These are phyloP conservation scores for Lactarius sanguifluus DNA, from an alignment of 768 basidiomycete genomes.

Conservation along the genomic window DNA sequence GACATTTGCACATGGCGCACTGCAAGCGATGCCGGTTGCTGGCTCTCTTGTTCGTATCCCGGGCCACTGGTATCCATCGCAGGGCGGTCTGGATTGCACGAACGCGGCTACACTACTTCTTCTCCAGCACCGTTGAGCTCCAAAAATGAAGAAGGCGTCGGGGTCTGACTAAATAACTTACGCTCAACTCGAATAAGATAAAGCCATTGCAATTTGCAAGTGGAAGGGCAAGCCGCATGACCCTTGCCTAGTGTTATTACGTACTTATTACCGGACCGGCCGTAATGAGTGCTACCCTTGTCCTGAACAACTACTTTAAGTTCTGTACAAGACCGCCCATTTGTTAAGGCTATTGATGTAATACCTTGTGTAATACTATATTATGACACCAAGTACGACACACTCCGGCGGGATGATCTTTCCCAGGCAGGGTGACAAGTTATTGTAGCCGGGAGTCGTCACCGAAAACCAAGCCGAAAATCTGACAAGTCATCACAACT, in stretches of 20 bases:
- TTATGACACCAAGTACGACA: background rate
- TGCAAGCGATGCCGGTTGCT: background rate
- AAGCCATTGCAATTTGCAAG: background rate
- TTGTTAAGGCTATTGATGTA: background rate
- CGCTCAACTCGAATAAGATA: background rate
- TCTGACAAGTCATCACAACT: background rate
- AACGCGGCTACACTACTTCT: background rate
- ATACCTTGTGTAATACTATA: background rate
- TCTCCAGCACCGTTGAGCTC: background rate
- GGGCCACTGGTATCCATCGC: background rate
- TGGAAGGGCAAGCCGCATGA: background rate
- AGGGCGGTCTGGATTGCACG: background rate
- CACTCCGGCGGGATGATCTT: background rate
- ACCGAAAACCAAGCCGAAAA: background rate
- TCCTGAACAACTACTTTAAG: background rate
- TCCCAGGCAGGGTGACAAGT: background rate
- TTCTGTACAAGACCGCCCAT: background rate
- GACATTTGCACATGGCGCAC: background rate
- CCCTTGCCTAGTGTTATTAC: background rate
- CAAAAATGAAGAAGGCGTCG: background rate
- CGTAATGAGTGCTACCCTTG: background rate
- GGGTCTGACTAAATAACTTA: background rate
- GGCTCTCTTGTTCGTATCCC: background rate
- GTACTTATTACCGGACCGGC: background rate
- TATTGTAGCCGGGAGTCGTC: background rate